Conservation (phyloP, 1,284 basidiomycete species). For the Sporisorium scitamineum region DNA sequence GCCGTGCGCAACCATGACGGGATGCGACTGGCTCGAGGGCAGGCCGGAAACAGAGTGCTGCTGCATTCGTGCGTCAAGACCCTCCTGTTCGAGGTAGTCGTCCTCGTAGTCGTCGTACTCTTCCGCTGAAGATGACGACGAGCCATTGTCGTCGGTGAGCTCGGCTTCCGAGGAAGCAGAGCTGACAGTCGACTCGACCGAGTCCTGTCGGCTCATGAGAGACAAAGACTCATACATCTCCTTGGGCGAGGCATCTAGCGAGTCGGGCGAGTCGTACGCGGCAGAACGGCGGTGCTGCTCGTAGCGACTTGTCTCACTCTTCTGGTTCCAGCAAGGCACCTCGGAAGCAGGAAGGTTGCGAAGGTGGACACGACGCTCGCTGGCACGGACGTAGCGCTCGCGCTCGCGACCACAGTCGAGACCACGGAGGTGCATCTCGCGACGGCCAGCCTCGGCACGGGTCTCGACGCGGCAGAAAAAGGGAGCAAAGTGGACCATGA, state of each 20-base stretch:
- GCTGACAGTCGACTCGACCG: conserved; percentile 50
- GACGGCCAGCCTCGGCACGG: conserved; percentile 63
- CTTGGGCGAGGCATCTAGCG: conserved; percentile 38
- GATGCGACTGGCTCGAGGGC: conserved; percentile 36
- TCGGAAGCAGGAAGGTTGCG: conserved; percentile 63
- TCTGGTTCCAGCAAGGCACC: conserved; percentile 66
- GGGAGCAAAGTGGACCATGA: conserved; percentile 66
- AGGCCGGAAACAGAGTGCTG: conserved; percentile 42
- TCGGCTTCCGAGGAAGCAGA: conserved; percentile 63
- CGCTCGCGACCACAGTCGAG: conserved; percentile 66
- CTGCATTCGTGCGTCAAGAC: conserved; percentile 51
- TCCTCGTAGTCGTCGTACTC: conserved; percentile 66
- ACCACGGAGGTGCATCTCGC: conserved; percentile 67
- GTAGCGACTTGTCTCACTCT: conserved; percentile 40
- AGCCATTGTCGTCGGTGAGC: conserved; percentile 67
- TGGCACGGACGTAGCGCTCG: conserved; percentile 65
- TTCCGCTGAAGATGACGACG: conserved; percentile 63
- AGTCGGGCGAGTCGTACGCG: conserved; percentile 46
- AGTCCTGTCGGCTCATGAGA: conserved; percentile 58
- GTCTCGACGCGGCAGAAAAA: conserved; percentile 68
- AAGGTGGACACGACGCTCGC: conserved; percentile 63
- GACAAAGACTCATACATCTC: conserved; percentile 28
- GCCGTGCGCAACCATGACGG: conserved; percentile 37
- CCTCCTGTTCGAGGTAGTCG: conserved; percentile 58
- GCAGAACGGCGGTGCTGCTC: conserved; percentile 42